phyloP scores from a whole-genome alignment of 306 rosid species.

The Cotoneaster glaucophyllus region DNA sequence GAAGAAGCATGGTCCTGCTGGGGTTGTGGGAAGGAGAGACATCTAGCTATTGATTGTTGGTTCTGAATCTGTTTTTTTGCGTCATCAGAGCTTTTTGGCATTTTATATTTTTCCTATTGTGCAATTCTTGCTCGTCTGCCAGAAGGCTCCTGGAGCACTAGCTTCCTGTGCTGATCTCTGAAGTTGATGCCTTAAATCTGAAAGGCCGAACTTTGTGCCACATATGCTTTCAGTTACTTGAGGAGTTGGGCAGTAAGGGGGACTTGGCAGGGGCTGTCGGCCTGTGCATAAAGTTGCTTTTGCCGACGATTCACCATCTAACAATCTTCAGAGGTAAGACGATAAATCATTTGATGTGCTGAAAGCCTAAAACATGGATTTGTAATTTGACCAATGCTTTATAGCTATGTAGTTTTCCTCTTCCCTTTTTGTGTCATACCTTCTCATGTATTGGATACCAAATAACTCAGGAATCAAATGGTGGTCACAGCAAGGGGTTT shows the following conservation, averaged over 20 bases:
- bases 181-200: not conserved
- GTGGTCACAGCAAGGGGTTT: slow-evolving; percentile 7
- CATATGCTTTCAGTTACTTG: slow-evolving; percentile 3
- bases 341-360: not conserved
- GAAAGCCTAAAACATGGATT: not conserved
- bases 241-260: not conserved
- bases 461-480: slow-evolving; percentile 19
- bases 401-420: not conserved
- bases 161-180: slow-evolving; percentile 5
- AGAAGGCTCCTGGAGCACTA: slow-evolving; percentile 8
- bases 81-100: slow-evolving; percentile 12
- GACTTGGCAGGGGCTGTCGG: slow-evolving; percentile 19
- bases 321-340: slow-evolving; percentile 12
- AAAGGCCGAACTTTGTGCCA: slow-evolving; percentile 8
- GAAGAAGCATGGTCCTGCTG: slow-evolving; percentile 64
- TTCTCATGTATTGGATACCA: slow-evolving; percentile 6
- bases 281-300: not conserved
- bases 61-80: not conserved
- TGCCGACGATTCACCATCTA: slow-evolving; percentile 19
- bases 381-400: not conserved
- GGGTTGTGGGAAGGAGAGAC: slow-evolving; percentile 65
- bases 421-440: not conserved
- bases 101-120: slow-evolving; percentile 8
- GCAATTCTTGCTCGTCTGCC: slow-evolving; percentile 19
- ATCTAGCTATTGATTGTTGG: slow-evolving; percentile 22